Evolutionary conservation across 306 rosid genomes (phyloP).

Genomic region (Medicago truncatula): MtrunA17r5.0-ANR NC_053048.1:54856501-54857000

Average conservation of each 20-base stretch:
- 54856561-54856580: constrained; percentile 60
- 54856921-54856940: constrained; percentile 7
- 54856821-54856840: not conserved
- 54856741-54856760: constrained; percentile 50
- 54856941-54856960: not conserved
- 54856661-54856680: constrained; percentile 34
- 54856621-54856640: constrained; percentile 84
- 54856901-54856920: constrained; percentile 12
- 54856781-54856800: constrained; percentile 15
- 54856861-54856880: not conserved
- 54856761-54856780: constrained; percentile 2
- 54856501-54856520: constrained; percentile 26
- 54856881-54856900: not conserved
- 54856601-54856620: constrained; percentile 71
- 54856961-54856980: not conserved
- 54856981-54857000: not conserved
- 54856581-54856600: constrained; percentile 73
- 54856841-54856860: not conserved
- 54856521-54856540: not conserved
- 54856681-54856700: constrained; percentile 10
- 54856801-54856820: constrained; percentile 12
- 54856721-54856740: not conserved
- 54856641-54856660: constrained; percentile 46
- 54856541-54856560: constrained; percentile 36
- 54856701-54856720: not conserved